Evolutionary conservation across 1,284 basidiomycete genomes (phyloP), one percentile per base, ranked within the genome.

Genomic region (Heterobasidion annosum): DNA sequence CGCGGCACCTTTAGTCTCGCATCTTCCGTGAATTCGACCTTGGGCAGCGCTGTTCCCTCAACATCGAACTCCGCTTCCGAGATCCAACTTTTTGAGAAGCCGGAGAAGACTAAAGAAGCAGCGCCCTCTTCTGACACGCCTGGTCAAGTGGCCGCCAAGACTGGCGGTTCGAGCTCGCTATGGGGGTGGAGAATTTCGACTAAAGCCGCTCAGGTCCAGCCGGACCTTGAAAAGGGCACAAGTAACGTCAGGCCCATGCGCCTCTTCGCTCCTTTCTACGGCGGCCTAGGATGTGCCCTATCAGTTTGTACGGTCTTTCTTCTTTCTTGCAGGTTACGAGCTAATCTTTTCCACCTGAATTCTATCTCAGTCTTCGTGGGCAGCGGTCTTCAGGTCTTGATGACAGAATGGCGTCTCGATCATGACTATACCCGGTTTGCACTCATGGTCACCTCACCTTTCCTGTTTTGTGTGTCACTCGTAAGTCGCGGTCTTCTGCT

Each of bases 211-310:
- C 64, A 61, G 9, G 69, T 47, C 55, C 63, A 66, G 52, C 57
- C 64, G 25, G 25, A 78, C 58, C 67, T 74, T 32, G 82, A 87
- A 68, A 83, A 82, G 62, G 77, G 73, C 18, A 66, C 64, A 54
- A 65, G 63, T 49, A 72, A 4, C 25, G 25, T 25, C 5, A 25
- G 88, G 8, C 84, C 86, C 0, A 77, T 82, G 51, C 78, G 83
- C 48, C 75, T 90, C n/a, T 85, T 88, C 59, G 89, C 88, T 5
- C 88, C 91, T 0, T 67, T 93, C 52, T 89, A 91, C 62, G 81
- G 79, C 49, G 91, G 91, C 16, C 64, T 91, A 9, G 85, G 85
- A 42, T 79, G 77, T 58, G 88, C 74, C 13, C 66, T 83, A 59
- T 79, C 76, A 16, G 64, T 79, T 53, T 88, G 89, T 85, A 65